Base-by-base conservation (phyloP, 148 eudicot genomes). In the Tetragonia tetragonoides region DNA sequence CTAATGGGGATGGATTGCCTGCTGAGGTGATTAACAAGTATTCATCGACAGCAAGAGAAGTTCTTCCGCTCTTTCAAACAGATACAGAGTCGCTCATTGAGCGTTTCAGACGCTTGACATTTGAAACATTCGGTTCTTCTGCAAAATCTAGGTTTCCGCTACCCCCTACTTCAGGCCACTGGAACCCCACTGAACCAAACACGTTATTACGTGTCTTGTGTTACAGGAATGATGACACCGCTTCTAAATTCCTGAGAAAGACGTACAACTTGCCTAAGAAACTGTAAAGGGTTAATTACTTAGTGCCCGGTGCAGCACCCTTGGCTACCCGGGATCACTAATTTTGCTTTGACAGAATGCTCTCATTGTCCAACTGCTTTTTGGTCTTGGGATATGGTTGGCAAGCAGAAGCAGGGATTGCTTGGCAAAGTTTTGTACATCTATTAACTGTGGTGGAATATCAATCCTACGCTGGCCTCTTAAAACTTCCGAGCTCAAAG, bases 1-100 rank as follows among this genome's bases (percentile, higher is more conserved):
- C 99, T 3, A 90, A 95, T 77, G 99, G 99, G 56, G 97, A 95
- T 66, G 99, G 99, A 46, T 76, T 95, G 75, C 90, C 97, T 9
- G 12, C 87, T 70, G 97, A 95, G 79, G 39, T 93, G 75, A 89
- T 95, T 18, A 88, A 89, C 72, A 91, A 93, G 81, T 88, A 84
- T 77, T 90, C 99, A 44, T 78, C 87, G 9, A 91, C 99, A 60
- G 93, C 82, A 28, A 88, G 92, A 75, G 94, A 91, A 60, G 89
- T 93, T 46, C 92, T 95, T 76, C 97, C 99, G 8, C 97, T 95
- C 81, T 88, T 87, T 65, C 76, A 85, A 56, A 80, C 93, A 8
- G 99, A 93, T 61, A 87, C 94, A 60, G 97, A 91, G 77, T 79
- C 89, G 67, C 83, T 95, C 51, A 88, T 95, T 39, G 97, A 95